Base-by-base conservation (phyloP, 768 basidiomycete genomes). In the Sporobolomyces phaffii region DNA sequence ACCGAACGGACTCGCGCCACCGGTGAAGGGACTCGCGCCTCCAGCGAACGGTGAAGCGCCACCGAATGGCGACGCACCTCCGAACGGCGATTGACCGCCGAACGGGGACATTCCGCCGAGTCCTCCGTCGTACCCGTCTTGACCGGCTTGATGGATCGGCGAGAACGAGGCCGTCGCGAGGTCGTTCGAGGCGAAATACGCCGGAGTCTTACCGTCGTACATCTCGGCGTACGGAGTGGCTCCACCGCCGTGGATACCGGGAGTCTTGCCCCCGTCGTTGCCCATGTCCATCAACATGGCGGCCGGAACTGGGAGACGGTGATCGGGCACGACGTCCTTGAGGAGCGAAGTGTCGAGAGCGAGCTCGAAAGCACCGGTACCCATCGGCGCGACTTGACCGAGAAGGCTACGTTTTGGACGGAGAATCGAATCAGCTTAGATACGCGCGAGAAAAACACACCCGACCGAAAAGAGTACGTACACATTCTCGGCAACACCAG, bases 341-440 rank as follows among this genome's bases (percentile, higher is more conserved):
- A 99, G 82, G 91, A 98, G 94, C 72, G 93, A 89, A 74, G 97
- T 90, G 77, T 99, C 96, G 53, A 99, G 83, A 0, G 91, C 87
- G 54, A 99, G 89, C 53, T 98, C 94, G 73, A 75, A 76, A 24
- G 73, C 65, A 18, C 96, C 96, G 0, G 96, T 97, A 57, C 96
- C 96, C 92, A 99, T 97, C 1, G 93, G 93, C n/a, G 94, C 93
- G 85, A 98, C 89, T 80, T 98, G 96, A 22, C 96, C 96, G 73
- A 99, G 91, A 83, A 99, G 86, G 33, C 56, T 58, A 31, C 34
- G 28, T n/a, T n/a, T n/a, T n/a, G n/a, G n/a, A n/a, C n/a, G n/a
- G n/a, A n/a, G n/a, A n/a, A 29, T 13, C 22, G 17, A 44, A 40
- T 18, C 6, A 41, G 15, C 13, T 17, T n/a, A 41, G 43, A 33